A percentile compares a stretch with the other conserved stretches of the same genome.
phyloP scores from a whole-genome alignment of 371 early-diverging fungal genomes.

The Nematocida major region DNA sequence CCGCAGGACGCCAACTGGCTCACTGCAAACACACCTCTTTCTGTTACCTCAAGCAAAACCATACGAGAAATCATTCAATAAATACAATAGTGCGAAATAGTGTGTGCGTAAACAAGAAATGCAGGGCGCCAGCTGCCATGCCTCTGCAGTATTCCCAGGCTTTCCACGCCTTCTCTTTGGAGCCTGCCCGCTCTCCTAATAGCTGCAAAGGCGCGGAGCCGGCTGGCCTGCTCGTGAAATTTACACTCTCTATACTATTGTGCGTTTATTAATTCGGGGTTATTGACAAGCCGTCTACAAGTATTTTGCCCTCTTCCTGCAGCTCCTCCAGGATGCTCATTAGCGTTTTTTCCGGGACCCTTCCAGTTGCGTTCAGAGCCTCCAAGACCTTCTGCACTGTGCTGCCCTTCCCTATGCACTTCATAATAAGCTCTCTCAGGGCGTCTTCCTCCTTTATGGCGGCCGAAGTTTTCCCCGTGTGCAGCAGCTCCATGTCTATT shows the following conservation, averaged over 20 bases:
- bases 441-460: conserved; percentile 53
- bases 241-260: no score
- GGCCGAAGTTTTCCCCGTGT: conserved; percentile 71
- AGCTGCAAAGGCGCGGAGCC: no score
- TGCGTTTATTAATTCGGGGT: conserved; percentile 32
- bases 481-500: conserved; percentile 88
- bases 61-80: conserved; percentile 42
- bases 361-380: neutral
- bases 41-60: neutral
- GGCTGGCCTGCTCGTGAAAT: no score
- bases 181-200: no score
- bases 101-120: no score
- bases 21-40: neutral
- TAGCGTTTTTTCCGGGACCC: conserved; percentile 33
- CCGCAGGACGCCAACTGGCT: conserved; percentile 26
- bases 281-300: conserved; percentile 32
- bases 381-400: conserved; percentile 28
- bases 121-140: no score
- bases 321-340: neutral
- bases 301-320: conserved; percentile 43
- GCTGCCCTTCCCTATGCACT: conserved; percentile 49
- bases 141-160: no score
- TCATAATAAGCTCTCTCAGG: conserved; percentile 56
- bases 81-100: no score
- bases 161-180: no score